phyloP scores from a whole-genome alignment of 2,329 filamentous ascomycete genomes.

The Colletotrichum australisinense region DNA sequence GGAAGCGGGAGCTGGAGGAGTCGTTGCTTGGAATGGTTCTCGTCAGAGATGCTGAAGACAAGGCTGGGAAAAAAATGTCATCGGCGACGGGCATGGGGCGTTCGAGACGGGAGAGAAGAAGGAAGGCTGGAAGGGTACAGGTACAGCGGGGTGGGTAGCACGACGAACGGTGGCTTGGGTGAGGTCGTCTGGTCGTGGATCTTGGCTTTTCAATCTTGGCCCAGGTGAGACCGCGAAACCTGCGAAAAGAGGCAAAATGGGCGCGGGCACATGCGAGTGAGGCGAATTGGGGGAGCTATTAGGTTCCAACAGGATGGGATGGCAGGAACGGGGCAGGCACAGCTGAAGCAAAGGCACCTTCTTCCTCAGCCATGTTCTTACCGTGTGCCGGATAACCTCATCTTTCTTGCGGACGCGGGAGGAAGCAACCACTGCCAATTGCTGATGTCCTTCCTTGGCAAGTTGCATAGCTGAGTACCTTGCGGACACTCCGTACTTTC shows the following conservation, averaged over 20 bases:
- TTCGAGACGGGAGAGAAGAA: not conserved
- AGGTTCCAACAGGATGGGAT: not conserved
- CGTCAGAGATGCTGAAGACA: not conserved
- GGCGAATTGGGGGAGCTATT: slow-evolving; percentile 3
- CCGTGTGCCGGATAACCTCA: too few species aligned
- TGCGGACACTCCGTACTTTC: too few species aligned
- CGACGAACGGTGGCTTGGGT: slow-evolving; percentile 24
- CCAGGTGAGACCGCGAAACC: not conserved
- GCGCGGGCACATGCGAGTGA: not conserved
- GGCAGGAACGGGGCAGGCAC: not conserved
- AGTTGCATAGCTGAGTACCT: too few species aligned
- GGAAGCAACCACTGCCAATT: too few species aligned
- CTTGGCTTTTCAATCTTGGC: not conserved
- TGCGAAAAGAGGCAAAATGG: not conserved
- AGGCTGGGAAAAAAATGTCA: not conserved
- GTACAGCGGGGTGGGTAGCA: not conserved
- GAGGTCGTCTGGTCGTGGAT: slow-evolving; percentile 33
- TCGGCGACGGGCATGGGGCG: not conserved
- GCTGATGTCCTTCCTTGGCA: too few species aligned
- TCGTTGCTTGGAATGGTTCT: not conserved
- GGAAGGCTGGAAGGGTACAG: not conserved
- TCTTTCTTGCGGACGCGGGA: too few species aligned
- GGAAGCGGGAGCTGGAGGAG: not conserved
- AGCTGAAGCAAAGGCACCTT: not conserved
- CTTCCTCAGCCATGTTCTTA: not conserved